These are phyloP conservation scores for Thalassia testudinum DNA, from an alignment of 116 monocot species.

Conservation along the genomic window DNA sequence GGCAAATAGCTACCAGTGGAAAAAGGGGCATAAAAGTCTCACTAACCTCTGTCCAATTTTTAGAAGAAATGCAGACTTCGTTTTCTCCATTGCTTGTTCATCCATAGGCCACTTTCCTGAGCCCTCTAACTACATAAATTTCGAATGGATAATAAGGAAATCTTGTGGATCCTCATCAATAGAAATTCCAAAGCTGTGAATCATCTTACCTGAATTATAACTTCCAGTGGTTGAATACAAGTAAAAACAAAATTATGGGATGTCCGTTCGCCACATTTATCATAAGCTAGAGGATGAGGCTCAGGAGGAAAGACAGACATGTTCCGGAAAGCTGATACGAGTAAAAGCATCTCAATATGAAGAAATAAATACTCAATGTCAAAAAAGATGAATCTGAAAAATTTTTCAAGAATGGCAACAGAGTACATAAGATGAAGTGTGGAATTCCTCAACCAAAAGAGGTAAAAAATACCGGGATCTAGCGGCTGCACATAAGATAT, in stretches of 20 bases:
- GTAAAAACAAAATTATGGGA: constrained; percentile 23
- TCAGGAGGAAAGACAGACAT: constrained; percentile 81
- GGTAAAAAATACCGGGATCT: constrained; percentile 45
- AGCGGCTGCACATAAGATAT: constrained; percentile 78
- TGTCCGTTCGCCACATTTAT: constrained; percentile 23
- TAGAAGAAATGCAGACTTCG: constrained; percentile 77
- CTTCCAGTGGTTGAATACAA: constrained; percentile 61
- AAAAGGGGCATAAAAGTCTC: no score
- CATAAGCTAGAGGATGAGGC: constrained; percentile 74
- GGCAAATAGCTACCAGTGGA: not conserved
- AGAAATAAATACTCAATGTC: not conserved
- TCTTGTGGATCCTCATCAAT: no score
- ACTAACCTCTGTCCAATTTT: constrained; percentile 82
- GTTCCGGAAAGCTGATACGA: constrained; percentile 47
- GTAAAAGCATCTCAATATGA: not conserved
- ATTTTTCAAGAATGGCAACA: no score
- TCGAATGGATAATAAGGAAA: not conserved
- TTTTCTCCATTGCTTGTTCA: constrained; percentile 65
- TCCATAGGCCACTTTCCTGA: constrained; percentile 93
- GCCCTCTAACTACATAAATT: constrained; percentile 61
- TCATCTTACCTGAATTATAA: constrained; percentile 81
- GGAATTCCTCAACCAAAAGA: no score
- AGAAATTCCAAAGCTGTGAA: not conserved
- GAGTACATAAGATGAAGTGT: no score
- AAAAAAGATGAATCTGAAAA: no score